A percentile compares a stretch with the other conserved stretches of the same genome.
Conservation (phyloP, 371 early-diverging fungal species). For the Lichtheimia corymbifera region DNA sequence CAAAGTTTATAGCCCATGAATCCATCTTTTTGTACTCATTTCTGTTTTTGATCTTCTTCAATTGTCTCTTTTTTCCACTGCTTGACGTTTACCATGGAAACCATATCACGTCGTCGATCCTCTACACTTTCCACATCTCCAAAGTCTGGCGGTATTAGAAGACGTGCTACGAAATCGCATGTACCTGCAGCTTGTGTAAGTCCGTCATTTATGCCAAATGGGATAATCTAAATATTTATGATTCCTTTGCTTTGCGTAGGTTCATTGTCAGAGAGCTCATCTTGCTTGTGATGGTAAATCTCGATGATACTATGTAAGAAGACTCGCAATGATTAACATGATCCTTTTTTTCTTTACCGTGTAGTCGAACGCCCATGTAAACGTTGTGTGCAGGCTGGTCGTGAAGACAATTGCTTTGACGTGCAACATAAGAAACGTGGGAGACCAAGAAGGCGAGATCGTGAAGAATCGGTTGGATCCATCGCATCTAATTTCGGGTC, state of each 20-base stretch:
- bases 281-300: constrained; percentile 51
- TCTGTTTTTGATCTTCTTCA: too few species aligned
- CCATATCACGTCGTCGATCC: too few species aligned
- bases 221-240: not conserved
- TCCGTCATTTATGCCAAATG: not conserved
- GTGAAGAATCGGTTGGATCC: not conserved
- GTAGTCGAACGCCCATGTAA: constrained; percentile 74
- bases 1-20: too few species aligned
- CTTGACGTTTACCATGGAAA: too few species aligned
- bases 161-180: constrained; percentile 19
- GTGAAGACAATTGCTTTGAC: constrained; percentile 73
- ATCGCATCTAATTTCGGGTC: not conserved
- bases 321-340: not conserved
- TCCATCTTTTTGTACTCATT: too few species aligned
- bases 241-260: constrained; percentile 15
- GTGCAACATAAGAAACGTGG: constrained; percentile 83
- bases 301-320: not conserved
- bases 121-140: too few species aligned
- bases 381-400: constrained; percentile 68
- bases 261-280: constrained; percentile 51
- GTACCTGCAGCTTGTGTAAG: constrained; percentile 25
- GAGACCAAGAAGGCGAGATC: constrained; percentile 69
- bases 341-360: not conserved
- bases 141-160: not conserved
- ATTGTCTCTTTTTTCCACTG: too few species aligned